phyloP scores from a whole-genome alignment of 1,284 basidiomycete genomes.

The Stygiomarasmius scandens region DNA sequence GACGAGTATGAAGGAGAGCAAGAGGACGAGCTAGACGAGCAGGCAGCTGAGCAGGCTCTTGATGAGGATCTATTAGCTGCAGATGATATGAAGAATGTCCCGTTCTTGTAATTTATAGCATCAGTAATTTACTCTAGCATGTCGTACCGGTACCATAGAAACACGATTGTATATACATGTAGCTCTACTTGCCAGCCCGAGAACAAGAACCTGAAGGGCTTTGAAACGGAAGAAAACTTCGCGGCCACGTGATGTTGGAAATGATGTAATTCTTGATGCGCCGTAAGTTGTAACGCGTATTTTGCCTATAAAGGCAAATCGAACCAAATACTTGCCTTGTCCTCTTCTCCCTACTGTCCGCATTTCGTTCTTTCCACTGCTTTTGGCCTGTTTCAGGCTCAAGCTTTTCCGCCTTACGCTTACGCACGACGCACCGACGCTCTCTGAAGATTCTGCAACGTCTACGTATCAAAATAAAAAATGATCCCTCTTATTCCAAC shows the following conservation, averaged over 20 bases:
- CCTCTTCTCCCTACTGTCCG: conserved; percentile 10
- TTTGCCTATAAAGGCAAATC: no score
- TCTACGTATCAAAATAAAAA: conserved; percentile 27
- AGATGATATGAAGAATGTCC: conserved; percentile 85
- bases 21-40: conserved; percentile 41
- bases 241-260: not conserved
- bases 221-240: not conserved
- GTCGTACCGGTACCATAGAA: not conserved
- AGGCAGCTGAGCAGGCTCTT: conserved; percentile 65
- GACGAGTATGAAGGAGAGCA: conserved; percentile 34
- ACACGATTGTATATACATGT: not conserved
- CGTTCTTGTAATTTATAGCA: conserved; percentile 56
- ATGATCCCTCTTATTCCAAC: conserved; percentile 71
- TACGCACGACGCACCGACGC: conserved; percentile 43
- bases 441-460: conserved; percentile 42
- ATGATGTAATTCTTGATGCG: not conserved
- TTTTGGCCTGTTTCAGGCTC: conserved; percentile 7
- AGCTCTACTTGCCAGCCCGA: not conserved
- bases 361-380: conserved; percentile 5
- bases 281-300: not conserved
- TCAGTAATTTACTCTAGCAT: not conserved
- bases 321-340: not conserved
- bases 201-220: not conserved
- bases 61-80: conserved; percentile 82
- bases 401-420: conserved; percentile 33